phyloP scores from a whole-genome alignment of 2,329 filamentous ascomycete species.

The Fusarium subtropicale region DNA sequence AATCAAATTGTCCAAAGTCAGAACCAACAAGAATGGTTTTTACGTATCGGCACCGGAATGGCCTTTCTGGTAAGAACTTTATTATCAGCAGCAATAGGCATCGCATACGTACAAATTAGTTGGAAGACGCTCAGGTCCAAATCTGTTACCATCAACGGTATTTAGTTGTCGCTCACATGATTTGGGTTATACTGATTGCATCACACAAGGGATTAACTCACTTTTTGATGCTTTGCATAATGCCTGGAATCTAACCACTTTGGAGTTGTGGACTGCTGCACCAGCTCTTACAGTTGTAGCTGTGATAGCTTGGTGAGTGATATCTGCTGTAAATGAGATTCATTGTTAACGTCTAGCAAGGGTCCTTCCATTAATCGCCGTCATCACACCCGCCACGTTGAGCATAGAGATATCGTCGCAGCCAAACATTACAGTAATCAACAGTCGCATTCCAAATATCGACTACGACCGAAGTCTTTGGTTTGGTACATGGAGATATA shows the following conservation, averaged over 20 bases:
- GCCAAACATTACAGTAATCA: background rate
- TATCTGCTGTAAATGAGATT: too few species aligned
- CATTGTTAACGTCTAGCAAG: background rate
- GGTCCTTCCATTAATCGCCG: slow-evolving; percentile 6
- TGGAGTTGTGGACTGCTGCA: slow-evolving; percentile 7
- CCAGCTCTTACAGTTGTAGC: background rate
- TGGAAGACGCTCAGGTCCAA: slow-evolving; percentile 5
- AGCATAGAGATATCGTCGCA: background rate
- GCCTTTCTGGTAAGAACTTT: background rate
- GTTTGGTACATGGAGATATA: too few species aligned
- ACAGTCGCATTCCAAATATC: background rate
- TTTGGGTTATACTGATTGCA: too few species aligned
- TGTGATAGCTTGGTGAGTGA: slow-evolving; percentile 2
- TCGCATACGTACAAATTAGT: slow-evolving; percentile 21
- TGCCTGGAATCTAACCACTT: background rate
- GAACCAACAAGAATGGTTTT: slow-evolving; percentile 24
- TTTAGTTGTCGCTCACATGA: background rate
- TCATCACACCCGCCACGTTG: background rate
- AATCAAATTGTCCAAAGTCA: background rate
- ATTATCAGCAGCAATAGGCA: slow-evolving; percentile 1
- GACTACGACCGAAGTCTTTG: background rate
- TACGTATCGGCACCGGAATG: slow-evolving; percentile 18
- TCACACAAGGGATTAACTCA: background rate
- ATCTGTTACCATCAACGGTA: background rate
- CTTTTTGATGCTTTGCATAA: slow-evolving; percentile 3